phyloP scores from a whole-genome alignment of 805 yeast genomes.

The Monosporozyma servazzii region DNA sequence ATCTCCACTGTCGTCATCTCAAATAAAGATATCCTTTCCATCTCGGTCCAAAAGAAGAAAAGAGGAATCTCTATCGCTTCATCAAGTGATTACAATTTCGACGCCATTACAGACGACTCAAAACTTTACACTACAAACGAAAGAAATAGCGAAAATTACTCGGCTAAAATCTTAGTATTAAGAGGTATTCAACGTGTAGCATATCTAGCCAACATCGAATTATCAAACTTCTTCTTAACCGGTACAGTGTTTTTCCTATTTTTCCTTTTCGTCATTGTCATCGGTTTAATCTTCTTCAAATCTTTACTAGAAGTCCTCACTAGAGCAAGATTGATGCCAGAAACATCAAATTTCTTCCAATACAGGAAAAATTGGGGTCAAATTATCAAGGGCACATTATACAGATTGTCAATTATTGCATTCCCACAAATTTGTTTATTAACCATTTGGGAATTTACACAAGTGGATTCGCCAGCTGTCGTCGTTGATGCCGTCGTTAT shows the following conservation, averaged over 20 bases:
- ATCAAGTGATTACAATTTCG: conserved; percentile 34
- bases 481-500: conserved; percentile 71
- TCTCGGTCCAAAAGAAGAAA: conserved; percentile 65
- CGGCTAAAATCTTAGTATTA: conserved; percentile 65
- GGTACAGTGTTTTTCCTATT: conserved; percentile 77
- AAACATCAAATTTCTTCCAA: conserved; percentile 53
- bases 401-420: conserved; percentile 72
- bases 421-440: conserved; percentile 79
- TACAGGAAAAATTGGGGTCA: conserved; percentile 76
- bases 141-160: conserved; percentile 42
- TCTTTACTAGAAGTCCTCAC: conserved; percentile 56
- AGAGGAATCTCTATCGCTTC: conserved; percentile 30
- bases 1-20: conserved; percentile 63
- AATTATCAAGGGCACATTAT: conserved; percentile 82
- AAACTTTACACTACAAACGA: conserved; percentile 64
- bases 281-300: conserved; percentile 52
- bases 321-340: conserved; percentile 48
- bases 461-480: conserved; percentile 74
- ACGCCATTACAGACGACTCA: conserved; percentile 42
- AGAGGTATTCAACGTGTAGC: conserved; percentile 93
- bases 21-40: conserved; percentile 56
- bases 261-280: conserved; percentile 54
- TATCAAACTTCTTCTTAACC: conserved; percentile 78
- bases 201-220: conserved; percentile 72
- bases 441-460: conserved; percentile 84